Evolutionary conservation across 2,329 filamentous ascomycete genomes (phyloP), one percentile per base, ranked within the genome.

Genomic region (Phoma herbarum): DNA sequence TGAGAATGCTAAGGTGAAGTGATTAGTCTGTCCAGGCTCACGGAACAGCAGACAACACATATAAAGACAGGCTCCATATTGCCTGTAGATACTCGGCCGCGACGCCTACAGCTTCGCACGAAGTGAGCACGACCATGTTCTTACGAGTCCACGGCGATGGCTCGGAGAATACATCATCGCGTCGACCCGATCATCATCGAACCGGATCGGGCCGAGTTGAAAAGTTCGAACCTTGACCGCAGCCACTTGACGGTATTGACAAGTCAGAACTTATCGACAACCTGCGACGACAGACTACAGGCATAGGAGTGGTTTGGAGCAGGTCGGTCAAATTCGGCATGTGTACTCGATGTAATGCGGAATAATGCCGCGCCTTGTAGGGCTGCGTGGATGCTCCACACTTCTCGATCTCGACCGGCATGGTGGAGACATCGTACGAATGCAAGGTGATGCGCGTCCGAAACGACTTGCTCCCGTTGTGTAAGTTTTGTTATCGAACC

Each of bases 111-210:
- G 12, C 28, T 33, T 59, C 50, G 49, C 41, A 59, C 51, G 50
- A 39, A 9, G 18, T 39, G 35, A 39, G 35, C 35, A 39, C 35
- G n/a, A 20, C n/a, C n/a, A 53, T 22, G n/a, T 47, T 20, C n/a
- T 31, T 46, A 14, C 9, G 29, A 14, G 33, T 2, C 11, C 41
- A 29, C 57, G 51, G 57, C 23, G 41, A 55, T 59, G 39, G 46
- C 51, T 59, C 51, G 57, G 57, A 59, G 20, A 59, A 51, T 55
- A 55, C 57, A 59, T 59, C 56, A 55, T 54, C 25, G 12, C 20
- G 57, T 26, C 57, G 52, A 59, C 55, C 57, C 41, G 52, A 59
- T 51, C 57, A 45, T 12, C 41, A 26, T 29, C 12, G 3, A 12
- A 55, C 45, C 45, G 57, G 51, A 51, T 55, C 57, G 57, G 51